Conservation (phyloP, 2,329 filamentous ascomycete species). For the Fusarium sp. region DNA sequence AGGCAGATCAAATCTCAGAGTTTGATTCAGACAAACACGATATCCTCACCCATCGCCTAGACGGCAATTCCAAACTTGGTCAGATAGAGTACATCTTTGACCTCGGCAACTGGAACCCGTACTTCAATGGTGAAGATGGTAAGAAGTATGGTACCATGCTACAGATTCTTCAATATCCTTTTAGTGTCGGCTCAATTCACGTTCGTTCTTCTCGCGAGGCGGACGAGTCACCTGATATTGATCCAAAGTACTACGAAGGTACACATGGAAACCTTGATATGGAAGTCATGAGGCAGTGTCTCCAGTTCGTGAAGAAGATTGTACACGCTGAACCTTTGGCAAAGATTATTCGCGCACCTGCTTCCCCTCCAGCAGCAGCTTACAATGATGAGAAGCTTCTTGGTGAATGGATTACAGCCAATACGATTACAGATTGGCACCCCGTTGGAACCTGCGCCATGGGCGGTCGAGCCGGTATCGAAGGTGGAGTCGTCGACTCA, state of each 20-base stretch:
- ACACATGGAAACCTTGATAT: slow-evolving; percentile 55
- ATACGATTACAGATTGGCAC: slow-evolving; percentile 53
- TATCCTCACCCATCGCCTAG: slow-evolving; percentile 50
- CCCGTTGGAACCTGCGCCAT: slow-evolving; percentile 53
- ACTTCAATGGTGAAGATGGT: slow-evolving; percentile 47
- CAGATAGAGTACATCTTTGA: slow-evolving; percentile 63
- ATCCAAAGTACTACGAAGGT: slow-evolving; percentile 57
- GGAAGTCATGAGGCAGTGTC: slow-evolving; percentile 55
- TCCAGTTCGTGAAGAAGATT: slow-evolving; percentile 55
- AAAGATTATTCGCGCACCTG: slow-evolving; percentile 50
- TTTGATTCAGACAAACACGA: slow-evolving; percentile 41
- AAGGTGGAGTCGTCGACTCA: slow-evolving; percentile 48
- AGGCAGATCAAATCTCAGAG: slow-evolving; percentile 33
- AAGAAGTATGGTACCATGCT: slow-evolving; percentile 62
- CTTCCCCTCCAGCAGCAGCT: slow-evolving; percentile 38
- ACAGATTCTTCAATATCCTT: slow-evolving; percentile 63
- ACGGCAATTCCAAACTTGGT: slow-evolving; percentile 49
- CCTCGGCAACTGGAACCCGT: slow-evolving; percentile 58
- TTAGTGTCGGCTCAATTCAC: slow-evolving; percentile 61
- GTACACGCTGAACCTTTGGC: slow-evolving; percentile 51
- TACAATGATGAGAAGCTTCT: slow-evolving; percentile 30
- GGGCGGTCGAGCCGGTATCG: slow-evolving; percentile 46
- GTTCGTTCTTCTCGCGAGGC: slow-evolving; percentile 46
- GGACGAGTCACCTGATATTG: slow-evolving; percentile 51
- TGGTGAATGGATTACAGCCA: slow-evolving; percentile 44